Percentiles rank a stretch among this genome's conserved stretches.
These are phyloP conservation scores for Talaromyces sp. DNA, from an alignment of 2,329 filamentous ascomycete species.

Conservation along the genomic window DNA sequence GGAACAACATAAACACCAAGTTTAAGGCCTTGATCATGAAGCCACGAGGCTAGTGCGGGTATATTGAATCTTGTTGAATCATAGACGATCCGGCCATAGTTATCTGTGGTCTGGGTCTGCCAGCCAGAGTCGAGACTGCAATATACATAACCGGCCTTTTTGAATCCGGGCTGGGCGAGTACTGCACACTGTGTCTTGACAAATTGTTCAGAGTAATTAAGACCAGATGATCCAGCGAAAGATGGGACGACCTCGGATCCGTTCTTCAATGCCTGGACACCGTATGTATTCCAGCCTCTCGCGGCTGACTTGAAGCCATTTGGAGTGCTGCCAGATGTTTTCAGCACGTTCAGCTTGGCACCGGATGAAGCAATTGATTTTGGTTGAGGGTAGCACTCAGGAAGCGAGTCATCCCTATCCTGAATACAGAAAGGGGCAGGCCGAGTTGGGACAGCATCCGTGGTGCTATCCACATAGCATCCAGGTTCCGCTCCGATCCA, in stretches of 20 bases:
- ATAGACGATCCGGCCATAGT: conserved; percentile 22
- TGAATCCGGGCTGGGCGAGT: conserved; percentile 3
- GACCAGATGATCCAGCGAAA: neutral
- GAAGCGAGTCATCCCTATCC: neutral
- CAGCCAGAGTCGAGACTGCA: conserved; percentile 28
- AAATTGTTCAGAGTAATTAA: neutral
- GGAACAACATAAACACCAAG: conserved; percentile 27
- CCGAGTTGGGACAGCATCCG: neutral
- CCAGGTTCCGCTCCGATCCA: neutral
- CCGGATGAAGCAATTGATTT: neutral
- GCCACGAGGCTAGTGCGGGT: conserved; percentile 19
- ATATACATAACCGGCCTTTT: conserved; percentile 20
- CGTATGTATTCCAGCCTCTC: conserved; percentile 7
- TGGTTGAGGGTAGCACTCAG: neutral
- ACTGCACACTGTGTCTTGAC: neutral
- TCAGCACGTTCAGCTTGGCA: neutral
- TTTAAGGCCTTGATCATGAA: conserved; percentile 22
- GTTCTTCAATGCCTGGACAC: neutral
- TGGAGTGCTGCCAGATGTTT: neutral
- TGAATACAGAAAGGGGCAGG: neutral
- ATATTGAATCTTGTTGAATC: conserved; percentile 20
- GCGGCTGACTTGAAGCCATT: conserved; percentile 6
- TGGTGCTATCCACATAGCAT: neutral
- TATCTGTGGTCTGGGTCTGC: conserved; percentile 20
- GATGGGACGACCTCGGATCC: neutral